These are phyloP conservation scores for Chimonanthus praecox DNA, from an alignment of 164 flowering plant species.

Conservation along the genomic window DNA sequence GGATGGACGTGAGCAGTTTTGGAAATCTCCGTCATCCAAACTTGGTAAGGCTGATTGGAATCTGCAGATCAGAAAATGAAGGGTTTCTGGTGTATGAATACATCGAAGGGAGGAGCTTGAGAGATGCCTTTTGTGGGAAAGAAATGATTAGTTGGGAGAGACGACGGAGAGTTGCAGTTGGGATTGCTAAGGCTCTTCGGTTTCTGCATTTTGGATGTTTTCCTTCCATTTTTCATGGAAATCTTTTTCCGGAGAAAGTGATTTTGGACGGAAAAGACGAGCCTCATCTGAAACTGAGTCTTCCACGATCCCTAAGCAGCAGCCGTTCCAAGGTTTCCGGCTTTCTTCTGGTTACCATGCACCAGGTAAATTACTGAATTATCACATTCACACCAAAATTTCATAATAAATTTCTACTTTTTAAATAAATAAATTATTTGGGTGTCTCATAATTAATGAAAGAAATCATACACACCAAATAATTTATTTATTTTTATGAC, in stretches of 20 bases:
- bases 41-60: conserved; percentile 41
- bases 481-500: no score
- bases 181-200: conserved; percentile 50
- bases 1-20: conserved; percentile 31
- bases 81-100: conserved; percentile 42
- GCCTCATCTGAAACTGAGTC: conserved; percentile 38
- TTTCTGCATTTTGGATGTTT: conserved; percentile 48
- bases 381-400: no score
- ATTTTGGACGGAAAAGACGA: conserved; percentile 45
- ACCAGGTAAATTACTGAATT: conserved; percentile 41
- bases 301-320: conserved; percentile 18
- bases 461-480: no score
- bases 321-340: conserved; percentile 26
- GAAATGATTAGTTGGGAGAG: conserved; percentile 45
- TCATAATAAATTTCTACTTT: no score
- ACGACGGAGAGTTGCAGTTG: conserved; percentile 41
- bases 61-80: conserved; percentile 38
- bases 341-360: conserved; percentile 46
- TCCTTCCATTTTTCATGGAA: conserved; percentile 30
- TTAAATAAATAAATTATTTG: no score
- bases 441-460: no score
- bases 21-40: conserved; percentile 53
- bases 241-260: conserved; percentile 43
- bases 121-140: conserved; percentile 14
- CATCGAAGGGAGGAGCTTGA: conserved; percentile 40